A percentile compares a stretch with the other conserved stretches of the same genome.
These are phyloP conservation scores for Gracilaria caudata DNA, from an alignment of 23 red algal species.

Conservation along the genomic window DNA sequence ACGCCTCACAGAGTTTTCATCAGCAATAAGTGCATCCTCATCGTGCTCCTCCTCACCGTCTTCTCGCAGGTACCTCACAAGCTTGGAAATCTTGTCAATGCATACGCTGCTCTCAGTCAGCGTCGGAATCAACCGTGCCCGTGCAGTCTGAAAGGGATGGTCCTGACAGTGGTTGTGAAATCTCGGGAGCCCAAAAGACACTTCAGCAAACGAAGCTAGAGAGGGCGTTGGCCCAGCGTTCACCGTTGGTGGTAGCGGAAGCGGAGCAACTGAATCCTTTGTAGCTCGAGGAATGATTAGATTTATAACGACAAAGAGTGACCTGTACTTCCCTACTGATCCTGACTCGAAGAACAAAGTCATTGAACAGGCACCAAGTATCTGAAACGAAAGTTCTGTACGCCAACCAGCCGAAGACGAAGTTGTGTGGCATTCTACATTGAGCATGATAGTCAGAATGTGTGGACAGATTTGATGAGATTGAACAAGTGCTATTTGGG, in stretches of 20 bases:
- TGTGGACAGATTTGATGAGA: conserved; percentile 88
- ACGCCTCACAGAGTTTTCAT: conserved; percentile 73
- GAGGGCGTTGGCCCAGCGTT: conserved; percentile 75
- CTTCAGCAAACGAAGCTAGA: conserved; percentile 67
- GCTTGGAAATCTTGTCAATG: conserved; percentile 82
- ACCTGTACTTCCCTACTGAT: conserved; percentile 81
- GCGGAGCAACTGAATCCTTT: conserved; percentile 60
- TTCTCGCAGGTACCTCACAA: conserved; percentile 52
- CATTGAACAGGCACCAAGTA: conserved; percentile 41
- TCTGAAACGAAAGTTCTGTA: conserved; percentile 79
- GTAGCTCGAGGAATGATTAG: conserved; percentile 62
- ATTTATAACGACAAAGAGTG: conserved; percentile 73
- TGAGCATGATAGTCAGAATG: conserved; percentile 75
- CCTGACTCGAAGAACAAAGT: conserved; percentile 96
- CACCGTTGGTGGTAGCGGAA: conserved; percentile 32
- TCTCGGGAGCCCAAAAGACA: conserved; percentile 75
- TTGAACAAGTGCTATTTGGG: conserved; percentile 71
- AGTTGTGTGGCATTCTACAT: conserved; percentile 78
- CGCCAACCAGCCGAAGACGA: conserved; percentile 71
- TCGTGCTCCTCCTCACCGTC: conserved; percentile 89
- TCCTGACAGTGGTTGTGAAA: conserved; percentile 33
- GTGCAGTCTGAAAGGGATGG: conserved; percentile 43
- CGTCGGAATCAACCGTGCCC: neutral
- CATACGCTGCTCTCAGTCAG: conserved; percentile 44
- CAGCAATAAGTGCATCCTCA: conserved; percentile 59